A percentile compares a stretch with the other conserved stretches of the same genome.
phyloP scores from a whole-genome alignment of 2,329 filamentous ascomycete species.

The Apiospora malaysiana region DNA sequence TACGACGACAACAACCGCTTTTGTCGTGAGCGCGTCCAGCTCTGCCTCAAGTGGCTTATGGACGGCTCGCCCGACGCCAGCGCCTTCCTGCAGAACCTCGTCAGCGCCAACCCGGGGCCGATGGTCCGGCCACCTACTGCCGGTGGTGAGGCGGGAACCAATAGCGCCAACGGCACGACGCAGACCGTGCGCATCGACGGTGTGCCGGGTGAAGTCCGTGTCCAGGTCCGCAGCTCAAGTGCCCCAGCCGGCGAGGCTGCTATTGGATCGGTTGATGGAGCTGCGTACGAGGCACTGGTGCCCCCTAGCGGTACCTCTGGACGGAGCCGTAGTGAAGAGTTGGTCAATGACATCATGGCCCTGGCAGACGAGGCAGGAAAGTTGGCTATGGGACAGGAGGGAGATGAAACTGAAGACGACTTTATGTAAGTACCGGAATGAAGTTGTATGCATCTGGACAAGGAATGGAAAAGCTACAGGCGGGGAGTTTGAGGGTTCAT shows the following conservation, averaged over 20 bases:
- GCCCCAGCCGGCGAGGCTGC: constrained; percentile 32
- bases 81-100: constrained; percentile 70
- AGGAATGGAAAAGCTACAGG: not conserved
- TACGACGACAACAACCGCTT: constrained; percentile 95
- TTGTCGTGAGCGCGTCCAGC: constrained; percentile 87
- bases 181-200: constrained; percentile 60
- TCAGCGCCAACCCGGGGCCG: constrained; percentile 41
- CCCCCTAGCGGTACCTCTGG: constrained; percentile 8
- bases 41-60: constrained; percentile 84
- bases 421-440: constrained; percentile 23
- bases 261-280: constrained; percentile 8
- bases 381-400: constrained; percentile 27
- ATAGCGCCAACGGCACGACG: constrained; percentile 28
- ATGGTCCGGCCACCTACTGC: constrained; percentile 27
- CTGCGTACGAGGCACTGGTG: not conserved
- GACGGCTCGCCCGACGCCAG: constrained; percentile 78
- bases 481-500: not conserved
- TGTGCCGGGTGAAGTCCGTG: constrained; percentile 61
- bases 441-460: not conserved
- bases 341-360: constrained; percentile 41
- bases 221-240: constrained; percentile 52
- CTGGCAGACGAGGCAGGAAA: constrained; percentile 32
- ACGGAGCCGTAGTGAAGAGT: constrained; percentile 37
- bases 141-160: constrained; percentile 36
- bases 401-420: constrained; percentile 25